These are phyloP conservation scores for Lachancea lanzarotensis DNA, from an alignment of 805 yeast species.

Conservation along the genomic window DNA sequence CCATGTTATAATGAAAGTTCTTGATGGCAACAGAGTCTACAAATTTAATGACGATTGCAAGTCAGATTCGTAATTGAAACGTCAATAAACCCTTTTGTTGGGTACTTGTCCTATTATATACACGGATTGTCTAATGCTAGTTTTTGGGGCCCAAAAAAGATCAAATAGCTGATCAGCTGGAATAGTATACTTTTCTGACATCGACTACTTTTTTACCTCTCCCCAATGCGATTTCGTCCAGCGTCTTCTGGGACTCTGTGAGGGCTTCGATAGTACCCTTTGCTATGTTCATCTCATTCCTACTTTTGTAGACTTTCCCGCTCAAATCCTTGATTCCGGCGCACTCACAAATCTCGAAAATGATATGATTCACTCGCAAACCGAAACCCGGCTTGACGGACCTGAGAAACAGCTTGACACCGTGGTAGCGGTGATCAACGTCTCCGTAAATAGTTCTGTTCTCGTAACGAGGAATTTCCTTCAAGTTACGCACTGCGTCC, in stretches of 20 bases:
- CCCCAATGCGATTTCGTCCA: conserved; percentile 81
- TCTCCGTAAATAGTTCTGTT: conserved; percentile 86
- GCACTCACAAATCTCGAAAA: conserved; percentile 84
- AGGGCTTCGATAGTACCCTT: conserved; percentile 86
- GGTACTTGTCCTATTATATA: neutral
- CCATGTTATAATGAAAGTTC: too few species aligned
- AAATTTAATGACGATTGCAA: too few species aligned
- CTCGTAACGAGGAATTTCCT: conserved; percentile 79
- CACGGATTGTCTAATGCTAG: neutral
- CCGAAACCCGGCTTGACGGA: conserved; percentile 94
- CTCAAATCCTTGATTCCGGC: conserved; percentile 92
- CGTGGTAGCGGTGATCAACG: conserved; percentile 76
- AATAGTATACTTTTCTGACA: conserved; percentile 82
- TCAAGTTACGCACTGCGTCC: conserved; percentile 85
- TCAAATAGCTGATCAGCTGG: conserved; percentile 33
- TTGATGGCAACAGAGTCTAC: too few species aligned
- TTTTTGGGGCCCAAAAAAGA: conserved; percentile 29
- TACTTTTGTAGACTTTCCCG: conserved; percentile 85
- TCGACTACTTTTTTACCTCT: conserved; percentile 95
- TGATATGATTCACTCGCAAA: conserved; percentile 80
- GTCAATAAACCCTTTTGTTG: neutral
- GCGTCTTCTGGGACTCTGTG: conserved; percentile 59
- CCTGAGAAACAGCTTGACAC: conserved; percentile 72
- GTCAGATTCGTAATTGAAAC: too few species aligned
- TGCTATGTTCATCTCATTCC: conserved; percentile 92